Conservation (phyloP, 2,329 filamentous ascomycete species). For the Fusarium hainanense region DNA sequence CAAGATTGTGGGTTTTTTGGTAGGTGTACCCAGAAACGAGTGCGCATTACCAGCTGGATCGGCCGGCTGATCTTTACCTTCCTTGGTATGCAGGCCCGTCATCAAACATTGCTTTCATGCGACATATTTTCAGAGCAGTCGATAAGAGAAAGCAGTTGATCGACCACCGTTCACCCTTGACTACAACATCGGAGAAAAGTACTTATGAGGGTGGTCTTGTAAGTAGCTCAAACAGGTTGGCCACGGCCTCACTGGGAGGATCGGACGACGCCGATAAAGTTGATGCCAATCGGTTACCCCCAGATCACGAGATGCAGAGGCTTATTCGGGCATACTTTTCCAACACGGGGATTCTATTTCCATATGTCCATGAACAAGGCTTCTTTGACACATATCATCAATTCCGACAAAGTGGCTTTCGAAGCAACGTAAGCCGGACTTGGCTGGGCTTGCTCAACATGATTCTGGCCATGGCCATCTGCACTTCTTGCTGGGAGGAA, state of each 20-base stretch:
- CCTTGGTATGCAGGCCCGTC: neutral
- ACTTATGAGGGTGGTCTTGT: neutral
- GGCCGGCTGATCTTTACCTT: neutral
- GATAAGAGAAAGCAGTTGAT: neutral
- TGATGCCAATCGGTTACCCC: slow-evolving; percentile 31
- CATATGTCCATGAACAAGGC: slow-evolving; percentile 44
- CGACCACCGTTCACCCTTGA: neutral
- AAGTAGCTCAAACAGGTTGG: neutral
- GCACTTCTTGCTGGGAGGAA: slow-evolving; percentile 27
- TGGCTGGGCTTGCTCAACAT: slow-evolving; percentile 64
- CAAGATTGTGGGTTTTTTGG: slow-evolving; percentile 17
- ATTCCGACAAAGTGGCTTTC: slow-evolving; percentile 35
- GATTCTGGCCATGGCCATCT: slow-evolving; percentile 60
- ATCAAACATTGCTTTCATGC: slow-evolving; percentile 9
- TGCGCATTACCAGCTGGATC: neutral
- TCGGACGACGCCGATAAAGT: neutral
- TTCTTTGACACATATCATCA: slow-evolving; percentile 42
- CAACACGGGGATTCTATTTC: slow-evolving; percentile 47
- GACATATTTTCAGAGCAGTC: neutral
- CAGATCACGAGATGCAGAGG: slow-evolving; percentile 25
- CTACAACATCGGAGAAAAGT: neutral
- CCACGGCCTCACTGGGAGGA: neutral
- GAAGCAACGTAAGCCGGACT: slow-evolving; percentile 54
- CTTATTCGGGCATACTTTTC: slow-evolving; percentile 44
- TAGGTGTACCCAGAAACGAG: neutral